These are phyloP conservation scores for Fistulifera pelliculosa DNA, from an alignment of 108 stramenopile species.

Conservation along the genomic window DNA sequence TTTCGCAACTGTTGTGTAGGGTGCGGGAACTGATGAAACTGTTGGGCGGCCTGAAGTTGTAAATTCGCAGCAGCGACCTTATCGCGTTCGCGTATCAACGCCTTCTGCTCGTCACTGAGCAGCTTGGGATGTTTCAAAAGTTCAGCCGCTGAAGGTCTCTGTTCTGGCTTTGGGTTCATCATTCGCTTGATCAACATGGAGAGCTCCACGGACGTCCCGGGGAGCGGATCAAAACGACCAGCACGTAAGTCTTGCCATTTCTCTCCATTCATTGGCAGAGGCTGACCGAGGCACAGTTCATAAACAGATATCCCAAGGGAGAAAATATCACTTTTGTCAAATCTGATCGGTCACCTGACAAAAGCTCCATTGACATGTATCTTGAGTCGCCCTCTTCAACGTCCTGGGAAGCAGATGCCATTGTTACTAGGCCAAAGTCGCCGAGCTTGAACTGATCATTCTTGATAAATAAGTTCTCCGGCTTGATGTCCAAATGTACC, in stretches of 20 bases:
- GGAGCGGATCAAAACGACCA: slow-evolving; percentile 50
- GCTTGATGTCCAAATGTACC: slow-evolving; percentile 93
- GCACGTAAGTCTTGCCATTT: slow-evolving; percentile 88
- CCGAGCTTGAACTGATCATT: slow-evolving; percentile 87
- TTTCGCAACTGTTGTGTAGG: slow-evolving; percentile 3
- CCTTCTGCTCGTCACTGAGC: slow-evolving; percentile 81
- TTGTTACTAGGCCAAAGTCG: slow-evolving; percentile 86
- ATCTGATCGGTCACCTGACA: slow-evolving; percentile 77
- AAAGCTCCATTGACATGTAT: slow-evolving; percentile 90
- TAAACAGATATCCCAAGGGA: slow-evolving; percentile 87
- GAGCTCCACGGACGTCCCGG: slow-evolving; percentile 56
- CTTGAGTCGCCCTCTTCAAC: slow-evolving; percentile 93
- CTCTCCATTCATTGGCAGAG: slow-evolving; percentile 74
- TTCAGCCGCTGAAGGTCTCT: slow-evolving; percentile 64
- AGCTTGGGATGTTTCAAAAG: slow-evolving; percentile 65
- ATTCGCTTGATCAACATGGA: slow-evolving; percentile 53
- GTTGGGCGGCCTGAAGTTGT: slow-evolving; percentile 39
- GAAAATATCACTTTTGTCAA: slow-evolving; percentile 90
- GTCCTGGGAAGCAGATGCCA: slow-evolving; percentile 44
- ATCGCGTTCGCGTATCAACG: slow-evolving; percentile 66
- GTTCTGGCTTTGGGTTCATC: slow-evolving; percentile 61
- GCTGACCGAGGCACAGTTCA: slow-evolving; percentile 70
- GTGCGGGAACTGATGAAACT: slow-evolving; percentile 11
- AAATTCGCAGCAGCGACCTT: slow-evolving; percentile 64
- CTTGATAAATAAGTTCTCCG: slow-evolving; percentile 91